Percentiles rank a stretch among this genome's conserved stretches.
Evolutionary conservation across 768 basidiomycete species (phyloP).

Genomic region (Termitomyces sp.): DNA sequence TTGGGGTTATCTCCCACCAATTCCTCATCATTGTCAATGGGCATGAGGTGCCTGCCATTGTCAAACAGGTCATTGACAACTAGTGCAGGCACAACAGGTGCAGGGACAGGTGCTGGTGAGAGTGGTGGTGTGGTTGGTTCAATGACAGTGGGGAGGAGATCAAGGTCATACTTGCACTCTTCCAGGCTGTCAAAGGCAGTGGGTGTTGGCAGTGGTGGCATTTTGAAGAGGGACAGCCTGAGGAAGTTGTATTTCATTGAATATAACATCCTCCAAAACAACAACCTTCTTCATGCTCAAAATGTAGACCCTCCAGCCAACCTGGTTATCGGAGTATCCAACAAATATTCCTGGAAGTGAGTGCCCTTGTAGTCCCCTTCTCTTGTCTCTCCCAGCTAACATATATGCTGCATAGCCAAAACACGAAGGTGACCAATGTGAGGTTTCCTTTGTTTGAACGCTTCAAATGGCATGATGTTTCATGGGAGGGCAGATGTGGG

Average conservation of each 20-base stretch:
- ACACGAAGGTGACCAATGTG: background rate
- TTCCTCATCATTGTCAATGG: too few species aligned
- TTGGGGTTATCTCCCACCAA: too few species aligned
- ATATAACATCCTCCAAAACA: background rate
- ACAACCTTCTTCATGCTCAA: conserved; percentile 15
- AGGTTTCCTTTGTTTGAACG: background rate
- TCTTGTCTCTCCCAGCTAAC: conserved; percentile 29
- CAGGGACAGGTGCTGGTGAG: background rate
- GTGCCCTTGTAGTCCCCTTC: conserved; percentile 21
- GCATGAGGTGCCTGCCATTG: too few species aligned
- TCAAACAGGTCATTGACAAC: background rate
- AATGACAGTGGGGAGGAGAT: background rate
- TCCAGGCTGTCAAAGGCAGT: background rate
- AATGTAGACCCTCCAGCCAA: conserved; percentile 30
- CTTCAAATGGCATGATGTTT: background rate
- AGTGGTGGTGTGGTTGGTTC: too few species aligned
- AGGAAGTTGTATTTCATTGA: background rate
- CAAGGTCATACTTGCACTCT: too few species aligned
- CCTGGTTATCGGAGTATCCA: conserved; percentile 25
- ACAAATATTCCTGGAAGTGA: conserved; percentile 28
- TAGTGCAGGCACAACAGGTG: background rate
- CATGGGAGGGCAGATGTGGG: background rate
- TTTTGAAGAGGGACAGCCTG: background rate
- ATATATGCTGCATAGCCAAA: conserved; percentile 34
- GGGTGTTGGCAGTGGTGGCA: background rate